Percentiles rank a stretch among this genome's conserved stretches.
Conservation (phyloP, 108 stramenopile genomes). For the Skeletonema menzelii region DNA sequence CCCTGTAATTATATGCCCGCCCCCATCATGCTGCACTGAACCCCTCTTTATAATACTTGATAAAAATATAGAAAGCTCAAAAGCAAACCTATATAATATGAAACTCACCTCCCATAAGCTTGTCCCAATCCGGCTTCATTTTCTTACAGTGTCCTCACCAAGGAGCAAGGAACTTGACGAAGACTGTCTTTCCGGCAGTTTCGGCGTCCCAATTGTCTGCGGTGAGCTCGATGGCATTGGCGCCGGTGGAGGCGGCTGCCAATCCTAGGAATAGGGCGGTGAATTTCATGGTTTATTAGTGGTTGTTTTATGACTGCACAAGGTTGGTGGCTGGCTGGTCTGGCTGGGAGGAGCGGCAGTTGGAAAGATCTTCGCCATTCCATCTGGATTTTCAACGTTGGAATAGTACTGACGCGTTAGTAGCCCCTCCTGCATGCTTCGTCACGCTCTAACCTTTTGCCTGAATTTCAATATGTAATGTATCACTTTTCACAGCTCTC, state of each 20-base stretch:
- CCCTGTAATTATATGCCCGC: neutral
- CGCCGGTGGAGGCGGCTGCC: constrained; percentile 11
- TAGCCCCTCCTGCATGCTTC: too few species aligned
- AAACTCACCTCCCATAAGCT: constrained; percentile 32
- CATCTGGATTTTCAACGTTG: too few species aligned
- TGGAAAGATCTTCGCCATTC: too few species aligned
- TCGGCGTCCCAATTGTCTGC: constrained; percentile 60
- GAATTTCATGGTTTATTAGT: constrained; percentile 31
- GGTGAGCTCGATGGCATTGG: constrained; percentile 55
- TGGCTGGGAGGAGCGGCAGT: too few species aligned
- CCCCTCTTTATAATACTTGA: neutral
- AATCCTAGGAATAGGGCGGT: constrained; percentile 9
- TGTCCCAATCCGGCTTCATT: constrained; percentile 79
- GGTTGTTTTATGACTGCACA: too few species aligned
- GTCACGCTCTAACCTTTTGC: too few species aligned
- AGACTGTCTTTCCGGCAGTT: constrained; percentile 71
- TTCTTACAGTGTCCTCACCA: constrained; percentile 61
- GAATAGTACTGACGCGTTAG: too few species aligned
- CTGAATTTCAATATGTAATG: too few species aligned
- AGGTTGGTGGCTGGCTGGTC: too few species aligned
- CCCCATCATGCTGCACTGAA: too few species aligned
- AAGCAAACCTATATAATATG: neutral
- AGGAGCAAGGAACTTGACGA: constrained; percentile 78
- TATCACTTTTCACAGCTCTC: too few species aligned
- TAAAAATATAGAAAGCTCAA: neutral